Evolutionary conservation across 257 asterid genomes (phyloP).

Genomic region (Ophiorrhiza pumila): DNA sequence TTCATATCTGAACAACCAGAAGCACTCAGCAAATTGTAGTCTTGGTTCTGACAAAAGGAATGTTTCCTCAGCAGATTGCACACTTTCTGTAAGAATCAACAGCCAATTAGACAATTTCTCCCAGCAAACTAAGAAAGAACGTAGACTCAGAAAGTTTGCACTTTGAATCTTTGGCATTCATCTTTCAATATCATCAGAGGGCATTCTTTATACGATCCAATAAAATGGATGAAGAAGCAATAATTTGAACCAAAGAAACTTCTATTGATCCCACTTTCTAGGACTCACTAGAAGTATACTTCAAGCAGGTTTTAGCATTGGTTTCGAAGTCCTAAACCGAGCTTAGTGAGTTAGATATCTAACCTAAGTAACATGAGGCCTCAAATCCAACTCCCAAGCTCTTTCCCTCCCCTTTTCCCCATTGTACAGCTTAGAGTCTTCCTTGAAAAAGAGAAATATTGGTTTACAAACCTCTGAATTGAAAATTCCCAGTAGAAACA

Average conservation of each 20-base stretch:
- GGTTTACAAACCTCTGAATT: neutral
- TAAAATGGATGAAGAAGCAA: neutral
- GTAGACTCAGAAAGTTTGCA: neutral
- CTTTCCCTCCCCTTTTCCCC: too few species aligned
- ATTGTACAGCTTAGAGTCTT: too few species aligned
- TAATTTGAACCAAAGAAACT: slow-evolving; percentile 1
- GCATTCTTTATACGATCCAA: neutral
- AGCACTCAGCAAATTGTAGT: slow-evolving; percentile 11
- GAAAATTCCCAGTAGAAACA: neutral
- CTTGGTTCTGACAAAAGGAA: slow-evolving; percentile 7
- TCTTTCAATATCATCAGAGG: neutral
- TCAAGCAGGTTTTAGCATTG: neutral
- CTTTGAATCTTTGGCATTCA: neutral
- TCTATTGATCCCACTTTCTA: neutral
- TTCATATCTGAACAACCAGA: slow-evolving; percentile 40
- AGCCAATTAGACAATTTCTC: neutral
- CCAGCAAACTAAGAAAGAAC: neutral
- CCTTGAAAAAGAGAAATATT: neutral
- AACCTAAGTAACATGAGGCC: neutral
- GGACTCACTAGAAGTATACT: neutral
- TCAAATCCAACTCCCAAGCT: too few species aligned
- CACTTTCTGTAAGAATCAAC: neutral
- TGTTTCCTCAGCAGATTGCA: slow-evolving; percentile 30
- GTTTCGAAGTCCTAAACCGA: neutral
- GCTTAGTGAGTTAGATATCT: neutral